phyloP scores from a whole-genome alignment of 331 rosid species.

The Pyrus hybrid region DNA sequence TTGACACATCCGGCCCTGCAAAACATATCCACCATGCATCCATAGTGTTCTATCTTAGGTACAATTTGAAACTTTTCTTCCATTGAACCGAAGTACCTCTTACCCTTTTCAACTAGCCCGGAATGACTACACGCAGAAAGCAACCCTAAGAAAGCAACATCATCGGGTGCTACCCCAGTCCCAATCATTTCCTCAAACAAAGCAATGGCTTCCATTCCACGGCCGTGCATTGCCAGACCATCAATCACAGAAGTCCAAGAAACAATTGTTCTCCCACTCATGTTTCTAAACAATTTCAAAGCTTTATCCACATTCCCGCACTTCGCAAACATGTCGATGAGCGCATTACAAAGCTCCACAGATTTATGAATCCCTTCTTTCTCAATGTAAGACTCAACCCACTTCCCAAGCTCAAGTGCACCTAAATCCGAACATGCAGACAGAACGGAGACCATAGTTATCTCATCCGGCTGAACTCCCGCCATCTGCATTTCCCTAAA shows the following conservation, averaged over 20 bases:
- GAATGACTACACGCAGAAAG: constrained; percentile 94
- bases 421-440: constrained; percentile 82
- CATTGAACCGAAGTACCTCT: constrained; percentile 53
- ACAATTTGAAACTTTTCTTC: constrained; percentile 27
- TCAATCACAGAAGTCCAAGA: constrained; percentile 84
- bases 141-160: constrained; percentile 69
- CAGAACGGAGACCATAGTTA: constrained; percentile 72
- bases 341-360: constrained; percentile 68
- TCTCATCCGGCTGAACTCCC: constrained; percentile 67
- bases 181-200: constrained; percentile 69
- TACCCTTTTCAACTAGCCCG: constrained; percentile 62
- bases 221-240: constrained; percentile 90
- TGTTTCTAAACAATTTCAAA: constrained; percentile 43
- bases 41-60: constrained; percentile 82
- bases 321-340: constrained; percentile 88
- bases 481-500: constrained; percentile 75
- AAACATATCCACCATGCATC: constrained; percentile 83
- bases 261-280: constrained; percentile 56
- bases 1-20: constrained; percentile 81
- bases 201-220: constrained; percentile 56
- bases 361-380: constrained; percentile 42
- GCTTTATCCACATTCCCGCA: constrained; percentile 83
- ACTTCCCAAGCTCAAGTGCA: constrained; percentile 92
- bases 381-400: constrained; percentile 72
- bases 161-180: constrained; percentile 54